A percentile compares a stretch with the other conserved stretches of the same genome.
phyloP scores from a whole-genome alignment of 73 alveolate species.

The Stentor coeruleus region DNA sequence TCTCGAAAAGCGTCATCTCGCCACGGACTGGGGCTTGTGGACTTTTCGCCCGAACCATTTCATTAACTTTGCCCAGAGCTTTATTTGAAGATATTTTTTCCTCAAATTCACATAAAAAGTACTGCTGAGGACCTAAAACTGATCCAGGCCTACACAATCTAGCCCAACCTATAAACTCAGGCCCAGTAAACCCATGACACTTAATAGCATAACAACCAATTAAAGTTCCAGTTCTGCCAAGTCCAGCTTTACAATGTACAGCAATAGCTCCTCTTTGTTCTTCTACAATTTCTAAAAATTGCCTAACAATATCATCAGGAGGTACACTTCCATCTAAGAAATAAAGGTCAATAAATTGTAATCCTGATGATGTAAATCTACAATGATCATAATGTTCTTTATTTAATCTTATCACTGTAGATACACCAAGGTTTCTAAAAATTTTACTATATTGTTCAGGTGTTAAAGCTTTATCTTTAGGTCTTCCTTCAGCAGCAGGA shows the following conservation, averaged over 20 bases:
- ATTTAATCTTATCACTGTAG: slow-evolving; percentile 62
- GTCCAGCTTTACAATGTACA: slow-evolving; percentile 89
- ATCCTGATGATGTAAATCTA: slow-evolving; percentile 49
- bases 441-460: slow-evolving; percentile 72
- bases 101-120: slow-evolving; percentile 24
- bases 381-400: slow-evolving; percentile 53
- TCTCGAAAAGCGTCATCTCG: neutral
- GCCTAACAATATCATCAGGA: slow-evolving; percentile 46
- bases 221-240: slow-evolving; percentile 87
- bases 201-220: slow-evolving; percentile 83
- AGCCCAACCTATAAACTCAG: slow-evolving; percentile 74
- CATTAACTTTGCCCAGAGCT: neutral
- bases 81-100: too few relatives aligned
- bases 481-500: slow-evolving; percentile 43
- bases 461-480: slow-evolving; percentile 58
- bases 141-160: slow-evolving; percentile 78
- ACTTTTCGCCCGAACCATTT: neutral
- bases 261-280: slow-evolving; percentile 80
- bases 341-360: slow-evolving; percentile 57
- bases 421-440: slow-evolving; percentile 58
- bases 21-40: neutral
- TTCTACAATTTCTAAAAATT: slow-evolving; percentile 47
- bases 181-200: slow-evolving; percentile 60
- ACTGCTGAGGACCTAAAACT: slow-evolving; percentile 75
- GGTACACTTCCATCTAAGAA: slow-evolving; percentile 80